Conservation (phyloP, 1,284 basidiomycete species). For the Coniferiporia weirii region DNA sequence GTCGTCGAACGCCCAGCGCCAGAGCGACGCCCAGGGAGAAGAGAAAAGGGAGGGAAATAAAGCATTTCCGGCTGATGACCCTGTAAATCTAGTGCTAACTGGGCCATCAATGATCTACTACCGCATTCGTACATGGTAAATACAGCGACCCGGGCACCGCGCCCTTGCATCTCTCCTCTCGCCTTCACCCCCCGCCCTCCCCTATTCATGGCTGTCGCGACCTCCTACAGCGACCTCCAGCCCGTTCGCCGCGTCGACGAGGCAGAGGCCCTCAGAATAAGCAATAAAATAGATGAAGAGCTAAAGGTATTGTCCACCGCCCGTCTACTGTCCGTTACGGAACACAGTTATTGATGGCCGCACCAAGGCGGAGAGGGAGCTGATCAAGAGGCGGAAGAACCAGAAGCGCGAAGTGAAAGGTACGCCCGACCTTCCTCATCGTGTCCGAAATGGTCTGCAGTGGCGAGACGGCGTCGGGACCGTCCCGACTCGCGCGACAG, state of each 20-base stretch:
- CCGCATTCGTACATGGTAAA: slow-evolving; percentile 1
- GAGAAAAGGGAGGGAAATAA: background rate
- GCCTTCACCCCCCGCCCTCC: slow-evolving; percentile 1
- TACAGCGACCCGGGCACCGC: background rate
- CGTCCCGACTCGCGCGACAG: background rate
- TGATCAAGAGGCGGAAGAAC: slow-evolving; percentile 40
- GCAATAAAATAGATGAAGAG: slow-evolving; percentile 66
- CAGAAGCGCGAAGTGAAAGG: slow-evolving; percentile 61
- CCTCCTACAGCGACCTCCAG: slow-evolving; percentile 18
- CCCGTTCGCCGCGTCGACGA: slow-evolving; percentile 29
- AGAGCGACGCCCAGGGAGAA: background rate
- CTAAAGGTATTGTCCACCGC: slow-evolving; percentile 44
- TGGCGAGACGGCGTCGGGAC: background rate
- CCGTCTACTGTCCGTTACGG: slow-evolving; percentile 1
- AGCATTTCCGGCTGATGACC: slow-evolving; percentile 3
- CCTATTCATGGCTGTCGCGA: slow-evolving; percentile 15
- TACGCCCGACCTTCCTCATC: slow-evolving; percentile 29
- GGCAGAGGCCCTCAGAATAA: slow-evolving; percentile 47
- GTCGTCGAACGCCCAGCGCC: no score
- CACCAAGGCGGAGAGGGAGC: slow-evolving; percentile 37
- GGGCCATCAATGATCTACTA: slow-evolving; percentile 11
- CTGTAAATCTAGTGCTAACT: slow-evolving; percentile 8
- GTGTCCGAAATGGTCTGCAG: background rate
- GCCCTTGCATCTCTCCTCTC: background rate
- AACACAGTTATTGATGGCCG: background rate